These are phyloP conservation scores for Fomitopsis schrenkii DNA, from an alignment of 1,284 basidiomycete species.

Conservation along the genomic window DNA sequence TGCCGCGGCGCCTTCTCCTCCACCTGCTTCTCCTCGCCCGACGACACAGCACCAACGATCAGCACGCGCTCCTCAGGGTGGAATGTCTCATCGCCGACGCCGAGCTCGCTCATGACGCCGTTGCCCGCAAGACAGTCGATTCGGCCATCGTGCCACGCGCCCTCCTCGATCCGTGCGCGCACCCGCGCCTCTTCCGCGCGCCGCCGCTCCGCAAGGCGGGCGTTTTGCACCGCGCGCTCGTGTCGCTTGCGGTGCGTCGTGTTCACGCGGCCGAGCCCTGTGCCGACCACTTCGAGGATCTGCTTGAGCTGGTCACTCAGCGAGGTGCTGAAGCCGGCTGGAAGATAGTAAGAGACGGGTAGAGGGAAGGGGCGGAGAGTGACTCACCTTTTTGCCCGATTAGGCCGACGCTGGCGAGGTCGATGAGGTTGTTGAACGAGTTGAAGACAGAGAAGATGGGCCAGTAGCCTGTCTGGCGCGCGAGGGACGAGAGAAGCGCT, in stretches of 20 bases:
- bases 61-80: constrained; percentile 28
- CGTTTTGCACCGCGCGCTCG: constrained; percentile 33
- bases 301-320: constrained; percentile 84
- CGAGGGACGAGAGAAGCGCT: constrained; percentile 65
- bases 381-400: constrained; percentile 87
- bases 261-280: constrained; percentile 67
- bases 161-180: constrained; percentile 47
- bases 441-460: constrained; percentile 89
- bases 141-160: constrained; percentile 79
- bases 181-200: constrained; percentile 33
- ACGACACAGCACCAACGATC: neutral
- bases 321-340: constrained; percentile 83
- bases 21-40: constrained; percentile 11
- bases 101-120: constrained; percentile 81
- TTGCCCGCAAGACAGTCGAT: constrained; percentile 79
- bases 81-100: constrained; percentile 68
- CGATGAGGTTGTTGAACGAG: constrained; percentile 83
- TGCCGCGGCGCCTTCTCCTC: constrained; percentile 20
- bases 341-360: neutral
- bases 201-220: constrained; percentile 26
- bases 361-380: neutral
- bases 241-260: constrained; percentile 45
- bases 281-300: constrained; percentile 79
- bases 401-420: constrained; percentile 88
- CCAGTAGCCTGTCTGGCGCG: constrained; percentile 85